Evolutionary conservation across 73 alveolate species (phyloP).

Genomic region (Tetrahymena malaccensis): DNA sequence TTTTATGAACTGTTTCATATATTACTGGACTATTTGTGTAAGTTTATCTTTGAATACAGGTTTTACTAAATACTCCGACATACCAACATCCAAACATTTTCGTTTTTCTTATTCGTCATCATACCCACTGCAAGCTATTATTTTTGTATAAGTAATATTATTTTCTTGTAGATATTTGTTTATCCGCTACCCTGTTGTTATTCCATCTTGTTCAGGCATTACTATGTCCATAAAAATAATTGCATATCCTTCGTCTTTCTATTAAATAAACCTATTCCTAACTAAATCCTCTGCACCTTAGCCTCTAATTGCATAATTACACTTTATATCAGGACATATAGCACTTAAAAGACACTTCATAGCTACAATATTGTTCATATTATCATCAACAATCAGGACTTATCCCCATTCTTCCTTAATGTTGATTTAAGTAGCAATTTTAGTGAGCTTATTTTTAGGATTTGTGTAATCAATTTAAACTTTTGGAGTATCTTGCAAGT

Average conservation of each 20-base stretch:
- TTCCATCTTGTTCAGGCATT: conserved; percentile 37
- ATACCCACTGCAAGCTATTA: conserved; percentile 30
- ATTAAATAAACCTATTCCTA: neutral
- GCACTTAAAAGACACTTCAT: neutral
- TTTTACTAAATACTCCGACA: conserved; percentile 16
- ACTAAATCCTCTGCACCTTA: conserved; percentile 3
- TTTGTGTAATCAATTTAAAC: neutral
- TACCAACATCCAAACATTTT: conserved; percentile 12
- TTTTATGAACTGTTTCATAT: neutral
- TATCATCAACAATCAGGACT: neutral
- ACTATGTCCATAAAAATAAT: conserved; percentile 15
- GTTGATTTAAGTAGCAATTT: neutral
- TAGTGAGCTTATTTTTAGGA: neutral
- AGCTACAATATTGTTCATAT: neutral
- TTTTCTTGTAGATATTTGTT: neutral
- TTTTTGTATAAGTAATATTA: neutral
- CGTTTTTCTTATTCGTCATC: neutral
- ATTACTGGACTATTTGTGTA: neutral
- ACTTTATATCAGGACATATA: neutral
- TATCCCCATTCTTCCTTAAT: neutral
- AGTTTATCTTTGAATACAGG: conserved; percentile 12
- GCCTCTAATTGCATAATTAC: neutral
- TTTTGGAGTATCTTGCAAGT: neutral
- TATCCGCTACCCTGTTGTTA: neutral
- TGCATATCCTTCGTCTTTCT: neutral